Base-by-base conservation (phyloP, 768 basidiomycete species). In the Mycena indigotica region DNA sequence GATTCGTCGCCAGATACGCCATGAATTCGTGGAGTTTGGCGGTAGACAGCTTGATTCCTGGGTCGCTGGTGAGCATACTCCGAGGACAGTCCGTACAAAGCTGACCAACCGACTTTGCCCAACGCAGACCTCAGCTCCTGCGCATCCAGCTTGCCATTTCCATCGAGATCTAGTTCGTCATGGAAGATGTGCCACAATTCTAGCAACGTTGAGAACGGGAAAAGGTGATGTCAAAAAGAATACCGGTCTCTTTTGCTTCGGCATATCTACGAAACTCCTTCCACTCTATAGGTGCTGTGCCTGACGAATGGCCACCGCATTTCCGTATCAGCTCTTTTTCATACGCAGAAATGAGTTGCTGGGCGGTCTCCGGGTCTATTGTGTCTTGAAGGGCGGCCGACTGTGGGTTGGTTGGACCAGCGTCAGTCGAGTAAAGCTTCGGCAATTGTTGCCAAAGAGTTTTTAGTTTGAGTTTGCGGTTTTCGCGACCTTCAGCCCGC, bases 111-210 rank as follows among this genome's bases (percentile, higher is more conserved):
- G 44, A 60, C 62, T 63, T 60, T 63, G 48, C 21, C 39, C 41
- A 63, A 52, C 3, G 88, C 87, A n/a, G 76, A 63, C 35, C 76
- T 68, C 56, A 90, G 74, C 66, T 89, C 89, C 16, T 75, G 72
- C 6, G 81, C 76, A 66, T 95, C 93, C 28, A 97, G 71, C 55
- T 82, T 84, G 6, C 93, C 94, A 72, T 97, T 92, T 25, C 89
- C 83, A 67, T 97, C 93, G 59, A 93, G 77, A 75, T 96, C 95
- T 49, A 97, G 81, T 65, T 95, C 90, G 67, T 93, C 81, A 62
- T 92, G 91, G 72, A 97, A 97, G 54, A 95, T 86, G 50, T 84
- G 78, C 95, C 95, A 97, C 21, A 97, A 78, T 72, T 96, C 94
- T 93, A 44, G 53, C 52, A 44, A 15, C 48, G 62, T 57, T 71